Evolutionary conservation across 2,329 filamentous ascomycete genomes (phyloP).

Genomic region (Mariannaea sp.): DNA sequence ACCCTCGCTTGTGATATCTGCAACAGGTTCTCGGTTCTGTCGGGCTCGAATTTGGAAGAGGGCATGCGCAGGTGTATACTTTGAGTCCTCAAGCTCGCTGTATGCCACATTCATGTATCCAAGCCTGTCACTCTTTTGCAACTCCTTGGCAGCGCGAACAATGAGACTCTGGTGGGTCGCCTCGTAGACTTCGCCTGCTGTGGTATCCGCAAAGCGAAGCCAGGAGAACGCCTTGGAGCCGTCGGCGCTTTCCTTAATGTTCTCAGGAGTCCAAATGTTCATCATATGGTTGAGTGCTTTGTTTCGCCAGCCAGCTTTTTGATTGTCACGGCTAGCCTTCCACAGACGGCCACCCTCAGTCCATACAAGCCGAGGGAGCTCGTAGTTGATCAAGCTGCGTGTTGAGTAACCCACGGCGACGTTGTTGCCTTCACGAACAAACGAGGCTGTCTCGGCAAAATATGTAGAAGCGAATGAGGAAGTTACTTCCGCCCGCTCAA

Average conservation of each 20-base stretch:
- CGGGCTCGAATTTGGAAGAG: slow-evolving; percentile 81
- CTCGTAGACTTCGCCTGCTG: slow-evolving; percentile 71
- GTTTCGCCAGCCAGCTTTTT: slow-evolving; percentile 76
- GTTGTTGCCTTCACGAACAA: slow-evolving; percentile 83
- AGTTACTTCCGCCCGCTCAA: slow-evolving; percentile 89
- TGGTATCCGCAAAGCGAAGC: slow-evolving; percentile 83
- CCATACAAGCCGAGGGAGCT: slow-evolving; percentile 81
- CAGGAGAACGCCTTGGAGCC: slow-evolving; percentile 79
- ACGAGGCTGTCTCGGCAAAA: slow-evolving; percentile 94
- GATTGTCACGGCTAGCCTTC: slow-evolving; percentile 74
- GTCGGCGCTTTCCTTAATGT: slow-evolving; percentile 68
- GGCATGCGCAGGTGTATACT: slow-evolving; percentile 73
- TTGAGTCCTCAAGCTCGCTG: slow-evolving; percentile 64
- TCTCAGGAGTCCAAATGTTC: slow-evolving; percentile 86
- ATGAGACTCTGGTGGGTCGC: slow-evolving; percentile 74
- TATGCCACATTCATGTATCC: slow-evolving; percentile 72
- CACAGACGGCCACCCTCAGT: slow-evolving; percentile 77
- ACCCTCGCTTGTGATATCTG: slow-evolving; percentile 73
- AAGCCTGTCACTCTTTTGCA: slow-evolving; percentile 62
- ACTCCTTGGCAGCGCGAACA: slow-evolving; percentile 69
- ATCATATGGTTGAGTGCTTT: slow-evolving; percentile 80
- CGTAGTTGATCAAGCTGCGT: slow-evolving; percentile 82
- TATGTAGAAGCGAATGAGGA: slow-evolving; percentile 83
- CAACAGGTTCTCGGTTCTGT: slow-evolving; percentile 67
- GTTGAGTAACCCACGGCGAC: slow-evolving; percentile 87